Base-by-base conservation (phyloP, 2,329 filamentous ascomycete species). In the Aspergillus brunneoviolaceus region DNA sequence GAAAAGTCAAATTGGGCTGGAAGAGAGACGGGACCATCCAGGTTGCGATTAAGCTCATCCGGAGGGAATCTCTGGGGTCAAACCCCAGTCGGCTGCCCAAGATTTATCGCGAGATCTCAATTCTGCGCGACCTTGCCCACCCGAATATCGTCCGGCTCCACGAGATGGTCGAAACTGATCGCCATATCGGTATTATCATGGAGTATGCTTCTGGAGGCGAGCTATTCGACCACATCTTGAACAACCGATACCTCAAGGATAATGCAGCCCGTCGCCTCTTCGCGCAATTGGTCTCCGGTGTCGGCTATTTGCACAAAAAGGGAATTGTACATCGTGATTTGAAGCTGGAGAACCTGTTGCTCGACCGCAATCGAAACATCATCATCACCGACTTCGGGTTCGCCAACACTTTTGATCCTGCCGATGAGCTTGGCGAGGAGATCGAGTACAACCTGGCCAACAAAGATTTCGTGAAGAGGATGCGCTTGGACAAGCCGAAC, bases 361-460 rank as follows among this genome's bases (percentile, higher is more conserved):
- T 99, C 55, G 95, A 99, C 77, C 89, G 94, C 64, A 97, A 99
- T 74, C 89, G 92, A 64, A 99, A 99, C 80, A 98, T 99, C 72
- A 99, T 99, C 79, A 99, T 99, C 73, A 99, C 95, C 16, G 95
- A 99, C 78, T 99, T 99, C 77, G 95, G 95, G 19, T 99, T 99
- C 74, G 95, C 95, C 67, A 99, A 99, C 77, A 98, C 93, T 0
- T 99, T 99, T 72, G 90, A 97, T 72, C 87, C 95, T 0, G 80
- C 82, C 39, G 95, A 99, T 72, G 92, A 97, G 74, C 83, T 99
- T 45, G 87, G 86, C 4, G 92, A 96, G 61, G 93, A 97, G 60
- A 90, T 97, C 66, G 95, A 98, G 76, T 86, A 92, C 70, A 91
- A 92, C 64, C 80, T 99, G 23, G 85, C 86, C 27, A 94, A 96